Conservation (phyloP, 2,329 filamentous ascomycete genomes). For the Sclerotinia trifoliorum region DNA sequence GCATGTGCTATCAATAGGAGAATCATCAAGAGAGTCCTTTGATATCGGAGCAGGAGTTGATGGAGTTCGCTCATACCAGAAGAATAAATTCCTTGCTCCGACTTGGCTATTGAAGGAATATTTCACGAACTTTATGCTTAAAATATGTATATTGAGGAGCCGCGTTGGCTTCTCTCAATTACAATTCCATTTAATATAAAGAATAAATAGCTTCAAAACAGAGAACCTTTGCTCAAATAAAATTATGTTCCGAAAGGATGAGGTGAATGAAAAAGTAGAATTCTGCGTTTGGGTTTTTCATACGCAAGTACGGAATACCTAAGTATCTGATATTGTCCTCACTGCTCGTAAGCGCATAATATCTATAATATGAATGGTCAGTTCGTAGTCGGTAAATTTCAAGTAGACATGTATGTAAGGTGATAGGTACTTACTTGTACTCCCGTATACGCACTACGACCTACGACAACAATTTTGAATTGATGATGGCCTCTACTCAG, state of each 20-base stretch:
- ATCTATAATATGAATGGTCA: neutral
- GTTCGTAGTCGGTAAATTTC: neutral
- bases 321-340: neutral
- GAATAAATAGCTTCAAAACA: slow-evolving; percentile 4
- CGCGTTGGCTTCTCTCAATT: slow-evolving; percentile 12
- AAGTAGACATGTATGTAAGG: neutral
- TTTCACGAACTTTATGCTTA: slow-evolving; percentile 19
- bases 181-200: slow-evolving; percentile 20
- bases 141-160: slow-evolving; percentile 2
- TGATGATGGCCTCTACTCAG: too few relatives aligned
- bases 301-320: neutral
- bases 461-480: too few relatives aligned
- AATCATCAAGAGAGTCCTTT: slow-evolving; percentile 6
- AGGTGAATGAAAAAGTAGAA: neutral
- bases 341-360: neutral
- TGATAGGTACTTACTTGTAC: too few relatives aligned
- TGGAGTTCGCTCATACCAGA: slow-evolving; percentile 19
- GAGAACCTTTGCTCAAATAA: neutral
- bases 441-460: too few relatives aligned
- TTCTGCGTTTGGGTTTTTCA: neutral
- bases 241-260: neutral
- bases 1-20: slow-evolving; percentile 18
- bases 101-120: slow-evolving; percentile 19
- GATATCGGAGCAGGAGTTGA: slow-evolving; percentile 11
- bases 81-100: slow-evolving; percentile 19